These are phyloP conservation scores for Chaetomiaceae sp. DNA, from an alignment of 2,329 filamentous ascomycete genomes.

Conservation along the genomic window DNA sequence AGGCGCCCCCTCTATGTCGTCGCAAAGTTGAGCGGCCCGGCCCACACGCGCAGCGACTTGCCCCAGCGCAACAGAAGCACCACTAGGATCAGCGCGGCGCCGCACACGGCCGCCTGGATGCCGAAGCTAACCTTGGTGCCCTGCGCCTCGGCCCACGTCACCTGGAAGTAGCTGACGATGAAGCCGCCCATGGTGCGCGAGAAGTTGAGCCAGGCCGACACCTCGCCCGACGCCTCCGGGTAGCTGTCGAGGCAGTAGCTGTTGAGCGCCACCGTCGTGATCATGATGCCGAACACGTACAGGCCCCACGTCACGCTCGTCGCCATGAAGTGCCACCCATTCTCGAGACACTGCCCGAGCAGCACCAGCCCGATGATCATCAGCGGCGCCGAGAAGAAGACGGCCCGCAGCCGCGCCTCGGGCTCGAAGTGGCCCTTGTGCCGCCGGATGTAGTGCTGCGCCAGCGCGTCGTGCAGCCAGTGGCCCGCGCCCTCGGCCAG, in stretches of 20 bases:
- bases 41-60: constrained; percentile 29
- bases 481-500: constrained; percentile 50
- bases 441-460: constrained; percentile 36
- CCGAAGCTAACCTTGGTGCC: constrained; percentile 41
- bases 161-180: constrained; percentile 46
- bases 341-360: constrained; percentile 46
- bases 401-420: constrained; percentile 46
- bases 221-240: constrained; percentile 49
- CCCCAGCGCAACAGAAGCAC: constrained; percentile 26
- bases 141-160: constrained; percentile 40
- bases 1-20: constrained; percentile 15
- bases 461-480: constrained; percentile 49
- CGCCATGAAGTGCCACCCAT: constrained; percentile 47
- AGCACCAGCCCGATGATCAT: constrained; percentile 45
- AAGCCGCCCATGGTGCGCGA: constrained; percentile 45
- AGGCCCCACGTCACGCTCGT: constrained; percentile 45
- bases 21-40: constrained; percentile 29
- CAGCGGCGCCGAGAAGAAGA: constrained; percentile 42
- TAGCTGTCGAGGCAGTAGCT: constrained; percentile 50
- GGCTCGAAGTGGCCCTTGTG: constrained; percentile 51
- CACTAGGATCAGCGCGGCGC: constrained; percentile 24
- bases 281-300: constrained; percentile 51
- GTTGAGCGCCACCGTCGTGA: constrained; percentile 45
- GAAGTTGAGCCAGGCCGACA: constrained; percentile 47
- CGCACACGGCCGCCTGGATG: constrained; percentile 39